Percentiles rank a stretch among this genome's conserved stretches.
Evolutionary conservation across 305 asterid genomes (phyloP).

Genomic region (Coffea humblotiana): DNA sequence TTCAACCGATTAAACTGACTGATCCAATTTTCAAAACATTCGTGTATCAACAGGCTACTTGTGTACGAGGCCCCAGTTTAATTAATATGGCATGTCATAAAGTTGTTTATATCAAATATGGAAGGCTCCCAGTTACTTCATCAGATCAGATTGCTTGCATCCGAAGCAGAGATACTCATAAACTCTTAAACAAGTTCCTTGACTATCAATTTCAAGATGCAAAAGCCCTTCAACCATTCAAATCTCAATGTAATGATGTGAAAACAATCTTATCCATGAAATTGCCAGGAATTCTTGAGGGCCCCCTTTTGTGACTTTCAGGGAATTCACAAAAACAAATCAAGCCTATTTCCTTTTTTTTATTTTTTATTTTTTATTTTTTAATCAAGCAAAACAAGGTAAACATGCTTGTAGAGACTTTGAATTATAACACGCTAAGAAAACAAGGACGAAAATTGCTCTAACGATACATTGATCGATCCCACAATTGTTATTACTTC

Average conservation of each 20-base stretch:
- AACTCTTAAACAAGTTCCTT: too few relatives aligned
- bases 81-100: not conserved
- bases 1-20: too few relatives aligned
- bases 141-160: too few relatives aligned
- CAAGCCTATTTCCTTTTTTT: not conserved
- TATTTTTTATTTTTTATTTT: not conserved
- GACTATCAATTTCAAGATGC: too few relatives aligned
- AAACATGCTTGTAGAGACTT: not conserved
- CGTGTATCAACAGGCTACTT: too few relatives aligned
- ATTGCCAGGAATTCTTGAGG: not conserved
- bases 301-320: too few relatives aligned
- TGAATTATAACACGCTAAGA: not conserved
- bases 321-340: not conserved
- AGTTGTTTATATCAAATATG: not conserved
- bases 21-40: too few relatives aligned
- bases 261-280: not conserved
- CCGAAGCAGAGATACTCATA: too few relatives aligned
- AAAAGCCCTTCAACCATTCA: not conserved
- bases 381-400: not conserved
- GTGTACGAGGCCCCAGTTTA: too few relatives aligned
- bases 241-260: not conserved
- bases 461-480: constrained; percentile 3
- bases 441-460: constrained; percentile 8
- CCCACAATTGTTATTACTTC: constrained; percentile 18
- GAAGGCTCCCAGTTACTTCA: not conserved